Evolutionary conservation across 495 filamentous ascomycete species (phyloP), one percentile per base, ranked within the genome.

Genomic region (Penicillium steckii): DNA sequence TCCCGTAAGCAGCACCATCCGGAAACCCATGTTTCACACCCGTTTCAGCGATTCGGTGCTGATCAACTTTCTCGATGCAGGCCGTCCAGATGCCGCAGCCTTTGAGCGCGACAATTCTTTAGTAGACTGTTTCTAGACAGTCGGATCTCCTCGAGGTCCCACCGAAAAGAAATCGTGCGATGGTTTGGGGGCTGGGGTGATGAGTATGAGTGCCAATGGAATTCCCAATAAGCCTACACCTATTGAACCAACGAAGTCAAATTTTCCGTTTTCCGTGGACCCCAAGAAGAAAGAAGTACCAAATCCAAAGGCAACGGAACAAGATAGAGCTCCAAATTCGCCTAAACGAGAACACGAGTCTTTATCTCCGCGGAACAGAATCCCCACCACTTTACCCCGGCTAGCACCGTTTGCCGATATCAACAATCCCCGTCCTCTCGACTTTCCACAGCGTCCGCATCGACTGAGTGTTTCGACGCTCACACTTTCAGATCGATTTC

Each of bases 41-140:
- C 60, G 57, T 46, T 58, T 60, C 52, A 74, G 70, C 56, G 73
- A 79, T 61, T 65, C 68, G 50, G 74, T 78, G 60, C 72, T 79
- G 56, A 74, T 80, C 51, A 57, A 62, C n/a, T 61, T 63, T 70
- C 54, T 79, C 68, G 75, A 61, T 32, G 71, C 71, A 49, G 69
- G 72, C 53, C 64, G 65, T 53, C 77, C 74, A 32, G 75, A 80
- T 48, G 59, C 78, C 52, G 75, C 76, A 9, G 48, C 59, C 24
- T 44, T 59, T 54, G 68, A 64, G 42, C 40, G 50, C 25, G 37
- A 55, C 3, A n/a, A 32, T 35, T 56, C 65, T 24, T 35, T 62
- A 40, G 35, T 44, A 40, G 56, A 61, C 19, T 53, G 44, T 41
- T 40, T 41, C 19, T 50, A 44, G 32, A 51, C 35, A 53, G 55